A percentile compares a stretch with the other conserved stretches of the same genome.
phyloP scores from a whole-genome alignment of 2,329 filamentous ascomycete species.

The Penicillium sp. region DNA sequence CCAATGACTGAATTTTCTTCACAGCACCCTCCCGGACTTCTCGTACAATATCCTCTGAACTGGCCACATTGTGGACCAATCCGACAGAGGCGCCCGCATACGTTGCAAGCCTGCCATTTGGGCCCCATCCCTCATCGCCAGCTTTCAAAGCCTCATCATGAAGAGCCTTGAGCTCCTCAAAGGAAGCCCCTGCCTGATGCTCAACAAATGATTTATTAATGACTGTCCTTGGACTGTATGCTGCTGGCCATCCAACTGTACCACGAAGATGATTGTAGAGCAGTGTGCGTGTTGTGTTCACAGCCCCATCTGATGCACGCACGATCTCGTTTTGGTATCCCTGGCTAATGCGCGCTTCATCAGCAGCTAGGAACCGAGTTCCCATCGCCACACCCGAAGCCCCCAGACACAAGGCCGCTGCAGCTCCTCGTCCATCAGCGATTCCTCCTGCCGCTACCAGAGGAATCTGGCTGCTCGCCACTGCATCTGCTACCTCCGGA shows the following conservation, averaged over 20 bases:
- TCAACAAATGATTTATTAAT: slow-evolving; percentile 57
- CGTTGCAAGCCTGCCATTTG: slow-evolving; percentile 50
- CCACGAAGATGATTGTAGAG: slow-evolving; percentile 58
- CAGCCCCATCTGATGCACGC: slow-evolving; percentile 52
- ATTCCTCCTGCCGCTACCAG: slow-evolving; percentile 57
- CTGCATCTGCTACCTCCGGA: slow-evolving; percentile 52
- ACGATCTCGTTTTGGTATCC: slow-evolving; percentile 56
- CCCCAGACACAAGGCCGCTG: slow-evolving; percentile 53
- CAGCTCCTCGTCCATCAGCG: slow-evolving; percentile 52
- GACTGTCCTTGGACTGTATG: slow-evolving; percentile 60
- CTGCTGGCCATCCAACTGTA: slow-evolving; percentile 59
- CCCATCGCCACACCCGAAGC: slow-evolving; percentile 61
- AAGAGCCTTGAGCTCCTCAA: slow-evolving; percentile 47
- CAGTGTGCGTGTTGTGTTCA: slow-evolving; percentile 51
- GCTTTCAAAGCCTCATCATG: slow-evolving; percentile 44
- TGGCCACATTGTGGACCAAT: slow-evolving; percentile 43
- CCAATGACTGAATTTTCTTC: slow-evolving; percentile 8
- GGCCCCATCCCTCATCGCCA: slow-evolving; percentile 51
- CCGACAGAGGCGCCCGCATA: slow-evolving; percentile 52
- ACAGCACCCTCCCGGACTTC: slow-evolving; percentile 20
- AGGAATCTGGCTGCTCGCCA: slow-evolving; percentile 40
- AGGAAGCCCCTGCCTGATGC: slow-evolving; percentile 40
- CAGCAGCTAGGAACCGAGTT: slow-evolving; percentile 60
- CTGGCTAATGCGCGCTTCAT: slow-evolving; percentile 50
- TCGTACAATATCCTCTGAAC: slow-evolving; percentile 42